Base-by-base conservation (phyloP, 2,329 filamentous ascomycete genomes). In the Pestalotiopsis sp. region DNA sequence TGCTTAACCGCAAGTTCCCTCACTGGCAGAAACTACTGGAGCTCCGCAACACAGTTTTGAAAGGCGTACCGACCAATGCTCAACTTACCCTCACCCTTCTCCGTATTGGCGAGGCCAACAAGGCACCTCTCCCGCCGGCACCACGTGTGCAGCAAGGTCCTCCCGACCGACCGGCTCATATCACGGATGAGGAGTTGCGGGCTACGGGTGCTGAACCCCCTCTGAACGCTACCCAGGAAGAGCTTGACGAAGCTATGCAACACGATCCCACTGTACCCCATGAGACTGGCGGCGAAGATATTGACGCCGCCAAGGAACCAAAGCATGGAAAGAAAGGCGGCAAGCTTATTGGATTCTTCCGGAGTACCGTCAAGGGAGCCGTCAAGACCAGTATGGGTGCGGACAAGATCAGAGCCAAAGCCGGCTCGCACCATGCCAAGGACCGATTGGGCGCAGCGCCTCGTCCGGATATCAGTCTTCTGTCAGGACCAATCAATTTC, bases 11-110 rank as follows among this genome's bases (percentile, higher is more conserved):
- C 7, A 80, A 78, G 6, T 86, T 90, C 72, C 93, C 93, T 0
- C 83, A 90, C 72, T 96, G 93, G 93, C 86, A 93, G 74, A 92
- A 91, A 73, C 83, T 94, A 6, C 83, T 95, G 17, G 90, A 94
- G 74, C 81, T 94, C 12, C 87, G 91, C 69, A 94, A 94, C 73
- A 94, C 92, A 0, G 78, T 96, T 1, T 87, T 97, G 65, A 93
- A 92, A 76, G 93, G 93, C 2, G 90, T 96, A 0, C 94, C 94
- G 0, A 97, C 94, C 1, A 96, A 97, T 76, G 93, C 93, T 3
- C 94, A 97, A 76, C 87, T 97, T 20, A 90, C 93, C 0, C 83
- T 97, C 36, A 97, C 94, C 0, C 85, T 97, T 1, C 88, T 97
- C 12, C 91, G 94, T 4, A 90, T 95, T 38, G 94, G 93, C 56